Percentiles rank a stretch among this genome's conserved stretches.
Conservation (phyloP, 495 filamentous ascomycete genomes). For the Aspergillus coremiiformis region DNA sequence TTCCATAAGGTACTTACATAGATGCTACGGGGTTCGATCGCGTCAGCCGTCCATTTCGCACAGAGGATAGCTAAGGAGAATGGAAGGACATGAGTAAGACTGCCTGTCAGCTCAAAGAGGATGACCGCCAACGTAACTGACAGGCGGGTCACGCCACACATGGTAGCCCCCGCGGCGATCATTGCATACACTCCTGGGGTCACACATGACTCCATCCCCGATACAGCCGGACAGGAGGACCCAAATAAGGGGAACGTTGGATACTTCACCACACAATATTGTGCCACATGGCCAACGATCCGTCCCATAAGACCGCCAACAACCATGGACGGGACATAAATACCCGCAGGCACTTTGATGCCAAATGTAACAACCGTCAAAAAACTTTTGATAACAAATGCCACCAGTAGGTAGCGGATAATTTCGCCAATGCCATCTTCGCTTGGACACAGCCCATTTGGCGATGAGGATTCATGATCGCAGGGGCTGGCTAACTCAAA, state of each 20-base stretch:
- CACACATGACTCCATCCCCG: slow-evolving; percentile 73
- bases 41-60: slow-evolving; percentile 96
- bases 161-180: slow-evolving; percentile 90
- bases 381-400: slow-evolving; percentile 83
- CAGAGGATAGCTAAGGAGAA: slow-evolving; percentile 90
- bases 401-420: slow-evolving; percentile 60
- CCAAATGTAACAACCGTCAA: slow-evolving; percentile 87
- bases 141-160: slow-evolving; percentile 93
- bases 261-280: slow-evolving; percentile 70
- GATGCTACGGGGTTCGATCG: slow-evolving; percentile 88
- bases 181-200: slow-evolving; percentile 93
- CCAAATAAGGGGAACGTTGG: slow-evolving; percentile 64
- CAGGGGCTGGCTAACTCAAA: slow-evolving; percentile 89
- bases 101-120: slow-evolving; percentile 91
- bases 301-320: slow-evolving; percentile 91
- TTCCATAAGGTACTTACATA: slow-evolving; percentile 51
- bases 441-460: slow-evolving; percentile 68
- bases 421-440: slow-evolving; percentile 67
- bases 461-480: slow-evolving; percentile 49
- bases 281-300: slow-evolving; percentile 76
- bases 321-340: slow-evolving; percentile 98
- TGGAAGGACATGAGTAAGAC: slow-evolving; percentile 87
- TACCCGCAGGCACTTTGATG: slow-evolving; percentile 91
- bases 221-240: slow-evolving; percentile 56
- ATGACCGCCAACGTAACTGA: slow-evolving; percentile 95